A percentile compares a stretch with the other conserved stretches of the same genome.
These are phyloP conservation scores for Fusarium sororula DNA, from an alignment of 2,329 filamentous ascomycete genomes.

Conservation along the genomic window DNA sequence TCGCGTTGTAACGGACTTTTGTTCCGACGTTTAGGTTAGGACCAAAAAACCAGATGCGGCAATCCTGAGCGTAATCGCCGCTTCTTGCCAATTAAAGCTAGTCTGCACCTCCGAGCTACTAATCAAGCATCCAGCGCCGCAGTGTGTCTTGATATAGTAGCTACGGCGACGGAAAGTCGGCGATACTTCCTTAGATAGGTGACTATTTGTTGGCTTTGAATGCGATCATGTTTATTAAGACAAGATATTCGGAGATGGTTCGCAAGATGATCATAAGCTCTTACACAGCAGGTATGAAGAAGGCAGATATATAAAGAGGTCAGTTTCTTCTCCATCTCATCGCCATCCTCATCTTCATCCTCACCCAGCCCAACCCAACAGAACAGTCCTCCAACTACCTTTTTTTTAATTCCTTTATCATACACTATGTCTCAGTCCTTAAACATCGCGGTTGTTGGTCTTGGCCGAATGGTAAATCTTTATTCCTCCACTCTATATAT, in stretches of 20 bases:
- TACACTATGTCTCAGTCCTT: slow-evolving; percentile 6
- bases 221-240: no score
- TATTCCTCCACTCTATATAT: neutral
- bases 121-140: rapidly evolving
- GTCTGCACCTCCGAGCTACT: rapidly evolving
- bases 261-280: neutral
- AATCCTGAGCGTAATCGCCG: rapidly evolving
- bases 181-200: neutral
- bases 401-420: no score
- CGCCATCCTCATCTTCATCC: neutral
- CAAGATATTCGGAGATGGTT: neutral
- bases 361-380: neutral
- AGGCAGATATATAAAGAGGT: neutral
- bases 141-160: rapidly evolving
- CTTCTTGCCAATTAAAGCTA: rapidly evolving
- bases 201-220: rapidly evolving
- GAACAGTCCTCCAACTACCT: rapidly evolving
- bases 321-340: neutral
- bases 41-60: rapidly evolving
- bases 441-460: slow-evolving; percentile 31
- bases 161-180: rapidly evolving
- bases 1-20: rapidly evolving
- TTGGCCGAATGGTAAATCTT: slow-evolving; percentile 23
- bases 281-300: rapidly evolving
- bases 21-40: rapidly evolving